Evolutionary conservation across 139 green algal species (phyloP).

Genomic region (Haematococcus lacustris): DNA sequence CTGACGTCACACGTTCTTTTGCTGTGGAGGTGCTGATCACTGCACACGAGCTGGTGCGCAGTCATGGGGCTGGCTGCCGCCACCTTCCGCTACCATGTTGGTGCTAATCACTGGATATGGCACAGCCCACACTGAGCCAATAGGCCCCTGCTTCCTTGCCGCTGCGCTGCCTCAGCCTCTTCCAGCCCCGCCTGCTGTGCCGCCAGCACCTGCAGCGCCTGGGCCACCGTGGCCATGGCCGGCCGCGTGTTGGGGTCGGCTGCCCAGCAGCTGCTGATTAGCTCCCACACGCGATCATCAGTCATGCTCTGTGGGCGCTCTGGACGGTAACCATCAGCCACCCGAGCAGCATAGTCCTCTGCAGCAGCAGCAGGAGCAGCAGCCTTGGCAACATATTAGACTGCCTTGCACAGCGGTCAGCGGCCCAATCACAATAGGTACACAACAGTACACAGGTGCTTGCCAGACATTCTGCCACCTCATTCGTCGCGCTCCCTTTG

Average conservation of each 20-base stretch:
- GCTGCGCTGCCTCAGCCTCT: too few relatives aligned
- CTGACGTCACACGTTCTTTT: too few relatives aligned
- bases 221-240: conserved; percentile 18
- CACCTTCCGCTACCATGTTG: too few relatives aligned
- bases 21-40: too few relatives aligned
- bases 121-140: too few relatives aligned
- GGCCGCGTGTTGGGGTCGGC: conserved; percentile 15
- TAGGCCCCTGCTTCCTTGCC: too few relatives aligned
- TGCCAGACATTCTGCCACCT: neutral
- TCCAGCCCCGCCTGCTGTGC: too few relatives aligned
- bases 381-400: neutral
- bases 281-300: conserved; percentile 13
- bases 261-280: conserved; percentile 24
- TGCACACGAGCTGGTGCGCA: too few relatives aligned
- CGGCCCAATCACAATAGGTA: neutral
- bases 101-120: too few relatives aligned
- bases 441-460: neutral
- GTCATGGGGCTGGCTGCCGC: too few relatives aligned
- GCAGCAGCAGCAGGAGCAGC: neutral
- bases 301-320: conserved; percentile 10
- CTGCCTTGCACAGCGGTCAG: neutral
- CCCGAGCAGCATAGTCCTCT: neutral
- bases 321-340: neutral
- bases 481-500: neutral
- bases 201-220: conserved; percentile 1